These are phyloP conservation scores for Tillandsia leiboldiana DNA, from an alignment of 176 grass and related monocot species.

Conservation along the genomic window DNA sequence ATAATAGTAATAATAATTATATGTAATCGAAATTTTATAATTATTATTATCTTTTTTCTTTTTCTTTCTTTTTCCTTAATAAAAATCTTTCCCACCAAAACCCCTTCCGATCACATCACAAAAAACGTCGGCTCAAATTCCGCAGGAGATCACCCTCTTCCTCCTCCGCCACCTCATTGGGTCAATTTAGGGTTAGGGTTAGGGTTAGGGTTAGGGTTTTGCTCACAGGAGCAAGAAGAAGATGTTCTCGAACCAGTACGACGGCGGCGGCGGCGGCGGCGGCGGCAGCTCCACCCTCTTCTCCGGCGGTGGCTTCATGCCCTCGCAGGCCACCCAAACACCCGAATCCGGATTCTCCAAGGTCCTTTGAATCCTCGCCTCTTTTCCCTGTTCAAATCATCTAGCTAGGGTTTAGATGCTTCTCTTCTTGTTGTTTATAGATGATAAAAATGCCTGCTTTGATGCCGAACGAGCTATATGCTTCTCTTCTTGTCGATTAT, in stretches of 20 bases:
- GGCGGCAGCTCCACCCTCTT: conserved; percentile 36
- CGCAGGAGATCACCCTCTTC: neutral
- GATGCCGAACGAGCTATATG: neutral
- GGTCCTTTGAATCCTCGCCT: conserved; percentile 22
- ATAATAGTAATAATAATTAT: no score
- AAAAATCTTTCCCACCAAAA: no score
- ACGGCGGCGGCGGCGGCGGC: conserved; percentile 26
- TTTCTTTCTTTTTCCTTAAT: no score
- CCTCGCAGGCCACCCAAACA: conserved; percentile 57
- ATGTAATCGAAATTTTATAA: no score
- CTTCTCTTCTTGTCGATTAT: neutral
- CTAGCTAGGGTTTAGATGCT: neutral
- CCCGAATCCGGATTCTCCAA: conserved; percentile 42
- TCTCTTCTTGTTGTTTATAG: neutral
- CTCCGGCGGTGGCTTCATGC: conserved; percentile 86
- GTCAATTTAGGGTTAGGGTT: neutral
- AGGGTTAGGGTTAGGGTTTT: conserved; percentile 30
- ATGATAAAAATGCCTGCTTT: no score
- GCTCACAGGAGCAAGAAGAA: neutral
- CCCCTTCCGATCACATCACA: no score
- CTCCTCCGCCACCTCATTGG: neutral
- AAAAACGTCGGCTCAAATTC: no score
- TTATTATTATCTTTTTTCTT: no score
- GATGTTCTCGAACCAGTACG: conserved; percentile 48
- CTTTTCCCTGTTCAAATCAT: neutral